Percentiles rank a stretch among this genome's conserved stretches.
Conservation (phyloP, 352 stramenopile genomes). For the Phytophthora ramorum region DNA sequence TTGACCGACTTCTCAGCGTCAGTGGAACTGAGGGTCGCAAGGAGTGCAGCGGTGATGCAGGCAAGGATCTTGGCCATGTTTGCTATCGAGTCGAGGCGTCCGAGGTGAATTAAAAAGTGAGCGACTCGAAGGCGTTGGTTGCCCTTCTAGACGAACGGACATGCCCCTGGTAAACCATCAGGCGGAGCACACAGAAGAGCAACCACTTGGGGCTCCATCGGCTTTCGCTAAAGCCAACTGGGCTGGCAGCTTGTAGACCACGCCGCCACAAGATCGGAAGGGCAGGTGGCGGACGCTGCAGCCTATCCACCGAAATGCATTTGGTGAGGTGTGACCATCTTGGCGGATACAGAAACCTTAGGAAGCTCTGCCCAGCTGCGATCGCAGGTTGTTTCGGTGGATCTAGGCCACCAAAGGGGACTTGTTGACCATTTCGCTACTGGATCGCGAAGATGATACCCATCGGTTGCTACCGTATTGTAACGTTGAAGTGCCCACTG, state of each 20-base stretch:
- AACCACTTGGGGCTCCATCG: constrained; percentile 9
- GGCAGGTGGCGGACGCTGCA: background rate
- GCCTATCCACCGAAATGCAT: constrained; percentile 5
- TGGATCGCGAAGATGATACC: background rate
- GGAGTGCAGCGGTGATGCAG: background rate
- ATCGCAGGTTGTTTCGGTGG: background rate
- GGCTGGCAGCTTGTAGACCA: background rate
- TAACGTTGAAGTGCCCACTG: background rate
- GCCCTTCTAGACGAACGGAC: background rate
- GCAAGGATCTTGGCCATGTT: constrained; percentile 17
- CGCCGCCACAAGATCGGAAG: constrained; percentile 16
- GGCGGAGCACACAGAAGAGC: background rate
- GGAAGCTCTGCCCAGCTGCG: background rate
- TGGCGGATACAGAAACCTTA: background rate
- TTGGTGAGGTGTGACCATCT: background rate
- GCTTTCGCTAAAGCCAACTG: constrained; percentile 19
- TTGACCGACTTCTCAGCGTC: constrained; percentile 6
- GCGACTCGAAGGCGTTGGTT: background rate
- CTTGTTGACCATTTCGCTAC: background rate
- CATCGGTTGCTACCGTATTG: too few species aligned
- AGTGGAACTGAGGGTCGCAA: constrained; percentile 2
- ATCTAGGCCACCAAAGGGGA: background rate
- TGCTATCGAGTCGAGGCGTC: background rate
- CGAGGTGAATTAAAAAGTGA: constrained; percentile 25
- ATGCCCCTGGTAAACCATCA: background rate